Base-by-base conservation (phyloP, 139 green algal genomes). In the Edaphochlamys debaryana region DNA sequence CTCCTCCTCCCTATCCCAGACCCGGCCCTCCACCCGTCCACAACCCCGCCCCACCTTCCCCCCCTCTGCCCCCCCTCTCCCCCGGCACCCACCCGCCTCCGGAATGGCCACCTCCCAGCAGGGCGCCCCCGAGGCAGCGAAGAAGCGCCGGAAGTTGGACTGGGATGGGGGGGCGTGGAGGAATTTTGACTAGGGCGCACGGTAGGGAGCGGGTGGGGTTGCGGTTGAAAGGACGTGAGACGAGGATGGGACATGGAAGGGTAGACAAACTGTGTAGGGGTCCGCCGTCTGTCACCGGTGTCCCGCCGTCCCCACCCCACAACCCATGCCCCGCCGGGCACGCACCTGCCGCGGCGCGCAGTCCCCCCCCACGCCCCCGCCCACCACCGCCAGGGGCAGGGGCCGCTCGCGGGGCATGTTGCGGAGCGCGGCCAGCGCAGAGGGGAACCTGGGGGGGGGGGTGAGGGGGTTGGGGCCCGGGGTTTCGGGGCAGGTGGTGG, bases 341-440 rank as follows among this genome's bases (percentile, higher is more conserved):
- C n/a, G n/a, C 54, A 79, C 69, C 69, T 89, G 87, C 38, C 62
- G 56, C 0, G 95, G 95, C 29, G 90, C 95, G 83, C 95, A 98
- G 85, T 96, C 94, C 2, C 90, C 85, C 0, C 90, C 92, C 22
- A 90, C 37, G 4, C 91, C 92, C 9, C 69, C 80, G 8, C 94
- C 94, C 19, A 97, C 80, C 36, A 96, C 78, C 9, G 92, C 92
- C 29, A 96, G 54, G 2, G 94, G 94, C 30, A 95, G 80, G 7
- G 86, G 77, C 11, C 69, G 52, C 66, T 75, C 80, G 37, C 7
- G 34, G 20, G 86, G 32, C 45, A 85, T 56, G 73, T 37, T 68
- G 32, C 58, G 41, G 42, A 96, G 84, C 9, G 89, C 90, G 0
- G 85, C 89, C 23, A 93, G 79, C 2, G 93, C 94, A 4, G 93